Conservation (phyloP, 306 rosid genomes). For the Glycine tomentella region DNA sequence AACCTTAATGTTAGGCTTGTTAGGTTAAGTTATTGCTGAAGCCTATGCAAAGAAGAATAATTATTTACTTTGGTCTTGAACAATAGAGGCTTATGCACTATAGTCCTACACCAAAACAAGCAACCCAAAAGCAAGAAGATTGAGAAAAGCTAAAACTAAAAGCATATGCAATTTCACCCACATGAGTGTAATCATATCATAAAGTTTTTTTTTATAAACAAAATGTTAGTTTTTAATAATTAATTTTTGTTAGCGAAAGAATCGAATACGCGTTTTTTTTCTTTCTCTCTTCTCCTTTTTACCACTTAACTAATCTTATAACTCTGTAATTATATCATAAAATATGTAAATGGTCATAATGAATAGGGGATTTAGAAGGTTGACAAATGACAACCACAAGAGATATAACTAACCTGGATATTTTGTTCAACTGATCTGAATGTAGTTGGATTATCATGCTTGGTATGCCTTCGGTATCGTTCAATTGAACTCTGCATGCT, state of each 20-base stretch:
- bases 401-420: conserved; percentile 57
- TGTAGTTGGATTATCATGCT: conserved; percentile 46
- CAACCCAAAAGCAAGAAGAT: not conserved
- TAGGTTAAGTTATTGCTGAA: not conserved
- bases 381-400: not conserved
- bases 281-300: too few relatives aligned
- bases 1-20: not conserved
- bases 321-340: not conserved
- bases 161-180: not conserved
- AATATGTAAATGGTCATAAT: not conserved
- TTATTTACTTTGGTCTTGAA: not conserved
- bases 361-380: not conserved
- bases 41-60: not conserved
- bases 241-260: too few relatives aligned
- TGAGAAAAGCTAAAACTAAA: not conserved
- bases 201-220: too few relatives aligned
- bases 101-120: not conserved
- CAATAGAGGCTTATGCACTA: not conserved
- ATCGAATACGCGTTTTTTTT: too few relatives aligned
- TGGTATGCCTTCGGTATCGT: conserved; percentile 66
- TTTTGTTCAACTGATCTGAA: conserved; percentile 55
- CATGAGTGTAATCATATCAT: not conserved
- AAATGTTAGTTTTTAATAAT: too few relatives aligned
- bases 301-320: too few relatives aligned
- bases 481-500: conserved; percentile 70